Evolutionary conservation across 345 rosid species (phyloP), one percentile per base, ranked within the genome.

Genomic region (Rhizophora mangle): DNA sequence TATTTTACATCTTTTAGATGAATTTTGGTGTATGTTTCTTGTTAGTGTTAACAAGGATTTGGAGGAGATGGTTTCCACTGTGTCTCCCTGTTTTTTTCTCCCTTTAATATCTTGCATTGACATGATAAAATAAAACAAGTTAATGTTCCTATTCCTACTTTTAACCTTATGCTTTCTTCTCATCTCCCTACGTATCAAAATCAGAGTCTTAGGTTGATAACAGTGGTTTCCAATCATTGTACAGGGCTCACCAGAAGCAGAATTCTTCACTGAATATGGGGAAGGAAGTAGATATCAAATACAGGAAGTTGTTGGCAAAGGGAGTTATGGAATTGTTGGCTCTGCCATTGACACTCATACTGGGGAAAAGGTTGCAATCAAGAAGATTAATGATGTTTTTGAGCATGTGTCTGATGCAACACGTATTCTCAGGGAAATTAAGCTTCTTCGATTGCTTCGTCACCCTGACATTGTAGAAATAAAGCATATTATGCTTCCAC

Each of bases 321-420:
- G 99, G 74, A 95, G 99, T 78, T 95, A 95, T 58, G 99, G 99
- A 62, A 90, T 95, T 68, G 99, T 95, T 27, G 98, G 86, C 67
- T 90, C 99, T 62, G 99, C 99, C 70, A 60, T 90, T 11, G 99
- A 95, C 67, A 68, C 85, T 0, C 92, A 87, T 64, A 88, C 98
- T n/a, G 91, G 97, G 46, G 94, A 92, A 60, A 85, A 74, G 84
- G 96, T 95, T 64, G 99, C 99, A 13, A 95, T 95, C 67, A 95
- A 95, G 84, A 95, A 95, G 83, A 95, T 95, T 6, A 92, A 85
- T 57, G 99, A 95, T 69, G 99, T 95, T 34, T 95, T 95, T 72
- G 99, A 92, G 75, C 97, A 95, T 64, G 97, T 95, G 49, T 95
- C 99, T 74, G 99, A 95, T 75, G 97, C 99, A 3, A 92, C 99